Evolutionary conservation across 1,284 basidiomycete species (phyloP).

Genomic region (Marasmius oreades): DNA sequence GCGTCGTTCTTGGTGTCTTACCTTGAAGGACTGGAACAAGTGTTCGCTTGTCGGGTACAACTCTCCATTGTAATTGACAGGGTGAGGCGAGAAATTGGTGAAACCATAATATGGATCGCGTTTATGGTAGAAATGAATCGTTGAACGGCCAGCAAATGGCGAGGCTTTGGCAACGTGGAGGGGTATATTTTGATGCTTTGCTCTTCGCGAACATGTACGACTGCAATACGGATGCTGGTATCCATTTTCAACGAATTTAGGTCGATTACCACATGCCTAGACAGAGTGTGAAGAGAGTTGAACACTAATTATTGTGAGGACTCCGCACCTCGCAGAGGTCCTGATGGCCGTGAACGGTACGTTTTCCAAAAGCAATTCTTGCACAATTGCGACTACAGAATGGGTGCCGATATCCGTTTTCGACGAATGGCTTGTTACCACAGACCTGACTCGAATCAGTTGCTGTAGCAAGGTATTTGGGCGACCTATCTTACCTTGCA

Average conservation of each 20-base stretch:
- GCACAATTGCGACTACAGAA: not conserved
- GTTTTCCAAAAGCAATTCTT: not conserved
- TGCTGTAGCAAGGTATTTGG: not conserved
- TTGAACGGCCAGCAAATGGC: slow-evolving; percentile 1
- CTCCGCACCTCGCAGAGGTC: not conserved
- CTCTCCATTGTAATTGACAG: slow-evolving; percentile 51
- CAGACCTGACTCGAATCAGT: not conserved
- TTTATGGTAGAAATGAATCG: slow-evolving; percentile 57
- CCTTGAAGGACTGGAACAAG: slow-evolving; percentile 67
- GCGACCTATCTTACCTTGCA: not conserved
- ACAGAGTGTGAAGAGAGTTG: not conserved
- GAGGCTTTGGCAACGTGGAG: not conserved
- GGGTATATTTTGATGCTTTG: slow-evolving; percentile 19
- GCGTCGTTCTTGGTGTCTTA: slow-evolving; percentile 18
- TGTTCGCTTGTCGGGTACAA: slow-evolving; percentile 66
- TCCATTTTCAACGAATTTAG: slow-evolving; percentile 56
- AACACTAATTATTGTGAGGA: not conserved
- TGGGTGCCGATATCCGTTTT: not conserved
- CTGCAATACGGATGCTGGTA: slow-evolving; percentile 57
- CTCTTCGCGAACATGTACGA: slow-evolving; percentile 52
- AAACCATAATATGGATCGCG: slow-evolving; percentile 60
- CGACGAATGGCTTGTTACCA: not conserved
- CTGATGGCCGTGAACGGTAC: not conserved
- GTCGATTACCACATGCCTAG: slow-evolving; percentile 54
- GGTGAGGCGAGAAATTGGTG: slow-evolving; percentile 64